These are phyloP conservation scores for Acrodontium crateriforme DNA, from an alignment of 2,329 filamentous ascomycete genomes.

Conservation along the genomic window DNA sequence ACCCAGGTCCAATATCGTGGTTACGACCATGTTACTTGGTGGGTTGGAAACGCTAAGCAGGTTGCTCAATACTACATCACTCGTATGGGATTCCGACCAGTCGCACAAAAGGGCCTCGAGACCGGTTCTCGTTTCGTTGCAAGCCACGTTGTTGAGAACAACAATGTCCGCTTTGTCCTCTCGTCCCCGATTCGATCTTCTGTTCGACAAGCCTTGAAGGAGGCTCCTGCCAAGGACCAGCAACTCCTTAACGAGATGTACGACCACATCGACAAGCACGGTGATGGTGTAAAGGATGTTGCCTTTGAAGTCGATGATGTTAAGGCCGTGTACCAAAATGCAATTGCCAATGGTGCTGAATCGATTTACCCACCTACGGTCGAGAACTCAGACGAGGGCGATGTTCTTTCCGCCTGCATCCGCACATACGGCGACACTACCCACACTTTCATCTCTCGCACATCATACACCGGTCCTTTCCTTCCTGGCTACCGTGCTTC, in stretches of 20 bases:
- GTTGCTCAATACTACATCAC: slow-evolving; percentile 78
- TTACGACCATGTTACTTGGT: slow-evolving; percentile 92
- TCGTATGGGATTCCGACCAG: slow-evolving; percentile 69
- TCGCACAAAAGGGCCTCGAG: slow-evolving; percentile 80
- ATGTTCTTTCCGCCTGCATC: slow-evolving; percentile 64
- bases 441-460: slow-evolving; percentile 72
- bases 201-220: slow-evolving; percentile 10
- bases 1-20: slow-evolving; percentile 46
- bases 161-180: slow-evolving; percentile 66
- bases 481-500: slow-evolving; percentile 62
- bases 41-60: slow-evolving; percentile 93
- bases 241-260: slow-evolving; percentile 60
- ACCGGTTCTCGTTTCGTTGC: slow-evolving; percentile 70
- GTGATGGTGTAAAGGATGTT: slow-evolving; percentile 89
- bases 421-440: slow-evolving; percentile 91
- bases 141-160: slow-evolving; percentile 72
- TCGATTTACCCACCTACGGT: slow-evolving; percentile 48
- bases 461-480: slow-evolving; percentile 59
- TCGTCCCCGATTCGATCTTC: slow-evolving; percentile 59
- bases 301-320: slow-evolving; percentile 90
- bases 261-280: slow-evolving; percentile 70
- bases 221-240: slow-evolving; percentile 41
- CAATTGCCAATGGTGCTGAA: slow-evolving; percentile 50
- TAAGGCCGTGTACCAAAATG: slow-evolving; percentile 61
- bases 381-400: slow-evolving; percentile 43